phyloP scores from a whole-genome alignment of 108 stramenopile genomes.

The Nannochloropsis salina region DNA sequence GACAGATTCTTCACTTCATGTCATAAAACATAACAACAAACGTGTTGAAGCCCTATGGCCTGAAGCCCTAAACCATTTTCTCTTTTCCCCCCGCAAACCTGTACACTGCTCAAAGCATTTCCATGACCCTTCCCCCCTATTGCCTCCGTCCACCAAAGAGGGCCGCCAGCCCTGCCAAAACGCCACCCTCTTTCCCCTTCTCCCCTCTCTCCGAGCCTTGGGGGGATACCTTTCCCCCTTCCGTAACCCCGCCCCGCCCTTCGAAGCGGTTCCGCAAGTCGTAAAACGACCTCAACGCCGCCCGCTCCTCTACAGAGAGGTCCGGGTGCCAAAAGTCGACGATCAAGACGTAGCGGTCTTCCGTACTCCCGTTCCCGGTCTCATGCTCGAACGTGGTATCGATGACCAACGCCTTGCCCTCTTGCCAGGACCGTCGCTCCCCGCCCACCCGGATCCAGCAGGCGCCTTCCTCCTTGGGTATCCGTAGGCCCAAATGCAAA shows the following conservation, averaged over 20 bases:
- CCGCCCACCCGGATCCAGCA: constrained; percentile 74
- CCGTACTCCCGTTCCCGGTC: constrained; percentile 69
- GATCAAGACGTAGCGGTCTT: constrained; percentile 81
- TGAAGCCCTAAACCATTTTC: no score
- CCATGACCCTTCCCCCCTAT: not conserved
- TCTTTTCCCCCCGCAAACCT: no score
- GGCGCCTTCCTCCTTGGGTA: constrained; percentile 25
- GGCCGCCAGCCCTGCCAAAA: not conserved
- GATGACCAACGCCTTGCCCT: constrained; percentile 58
- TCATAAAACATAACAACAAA: no score
- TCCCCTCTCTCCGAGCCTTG: not conserved
- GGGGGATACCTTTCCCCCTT: not conserved
- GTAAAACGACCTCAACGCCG: constrained; percentile 68
- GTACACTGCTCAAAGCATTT: no score
- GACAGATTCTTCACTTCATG: no score
- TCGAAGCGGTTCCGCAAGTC: constrained; percentile 79
- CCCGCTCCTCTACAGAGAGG: constrained; percentile 65
- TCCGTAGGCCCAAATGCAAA: constrained; percentile 69
- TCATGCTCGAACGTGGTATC: constrained; percentile 85
- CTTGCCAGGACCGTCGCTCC: constrained; percentile 62
- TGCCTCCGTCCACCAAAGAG: not conserved
- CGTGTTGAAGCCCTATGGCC: no score
- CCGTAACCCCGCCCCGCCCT: not conserved
- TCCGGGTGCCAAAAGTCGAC: constrained; percentile 94
- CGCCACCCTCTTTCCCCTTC: not conserved